Evolutionary conservation across 257 asterid species (phyloP), one percentile per base, ranked within the genome.

Genomic region (Rhazya stricta): DNA sequence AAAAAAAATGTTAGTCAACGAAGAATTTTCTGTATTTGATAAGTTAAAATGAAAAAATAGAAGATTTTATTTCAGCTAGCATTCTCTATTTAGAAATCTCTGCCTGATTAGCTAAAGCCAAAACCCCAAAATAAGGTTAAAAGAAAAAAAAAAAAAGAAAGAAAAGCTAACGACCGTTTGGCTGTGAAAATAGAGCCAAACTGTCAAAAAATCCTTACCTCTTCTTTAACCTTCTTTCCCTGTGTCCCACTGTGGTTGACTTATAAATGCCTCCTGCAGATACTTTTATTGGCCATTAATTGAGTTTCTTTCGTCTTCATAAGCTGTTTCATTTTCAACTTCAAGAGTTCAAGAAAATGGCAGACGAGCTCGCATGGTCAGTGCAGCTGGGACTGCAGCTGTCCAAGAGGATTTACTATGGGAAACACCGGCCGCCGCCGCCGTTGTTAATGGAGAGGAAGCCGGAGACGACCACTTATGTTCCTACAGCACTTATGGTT

Each of bases 401-500:
- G 34, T 79, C 96, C 25, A 88, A 88, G 50, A 79, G 98, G 78
- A 84, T 94, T 80, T 90, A 82, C 89, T 94, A 94, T 80, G 96
- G 96, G 48, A 89, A 81, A 73, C 73, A 76, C 16, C 80, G 50
- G 11, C 19, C 74, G 27, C 91, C 95, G 68, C 73, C 79, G 27
- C 73, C 78, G 63, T 67, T 51, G 68, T 48, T 42, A 42, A 80
- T 80, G 84, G 83, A 81, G 73, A 83, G 75, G 77, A 80, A 84
- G 76, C 78, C 82, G 37, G 83, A 75, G 58, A 25, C 54, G 69
- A 83, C 79, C 72, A 50, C 34, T 32, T 80, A 77, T 76, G 75
- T 91, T 13, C 97, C 98, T 76, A 84, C 89, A 53, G 90, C 89
- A n/a, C 86, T 86, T 56, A 93, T 87, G 94, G 84, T 87, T 67